Evolutionary conservation across 2,329 filamentous ascomycete genomes (phyloP).

Genomic region (Eutypella sp.): DNA sequence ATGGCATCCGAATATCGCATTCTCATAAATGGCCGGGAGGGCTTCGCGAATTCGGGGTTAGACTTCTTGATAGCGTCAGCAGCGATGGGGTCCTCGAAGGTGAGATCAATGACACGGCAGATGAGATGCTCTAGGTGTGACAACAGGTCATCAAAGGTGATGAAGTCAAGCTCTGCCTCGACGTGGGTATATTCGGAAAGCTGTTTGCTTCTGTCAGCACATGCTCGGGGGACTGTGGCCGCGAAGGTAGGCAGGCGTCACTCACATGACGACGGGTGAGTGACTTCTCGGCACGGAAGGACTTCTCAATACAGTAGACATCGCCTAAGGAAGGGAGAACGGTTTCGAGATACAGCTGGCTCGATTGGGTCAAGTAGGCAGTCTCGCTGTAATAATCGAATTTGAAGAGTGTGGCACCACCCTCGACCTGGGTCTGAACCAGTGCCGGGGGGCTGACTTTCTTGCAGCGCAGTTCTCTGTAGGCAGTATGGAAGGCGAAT

Average conservation of each 20-base stretch:
- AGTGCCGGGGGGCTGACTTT: constrained; percentile 87
- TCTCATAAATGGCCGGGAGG: constrained; percentile 80
- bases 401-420: constrained; percentile 84
- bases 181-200: constrained; percentile 95
- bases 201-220: constrained; percentile 6
- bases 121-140: constrained; percentile 81
- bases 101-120: constrained; percentile 76
- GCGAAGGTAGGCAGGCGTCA: background rate
- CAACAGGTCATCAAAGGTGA: constrained; percentile 85
- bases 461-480: constrained; percentile 69
- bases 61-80: constrained; percentile 73
- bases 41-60: constrained; percentile 84
- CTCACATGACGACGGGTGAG: constrained; percentile 75
- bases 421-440: constrained; percentile 93
- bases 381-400: constrained; percentile 86
- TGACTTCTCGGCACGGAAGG: constrained; percentile 96
- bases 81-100: constrained; percentile 67
- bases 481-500: constrained; percentile 73
- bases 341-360: constrained; percentile 96
- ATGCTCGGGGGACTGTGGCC: background rate
- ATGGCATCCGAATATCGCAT: constrained; percentile 96
- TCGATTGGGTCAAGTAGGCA: constrained; percentile 93
- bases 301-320: constrained; percentile 97
- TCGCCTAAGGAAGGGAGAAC: constrained; percentile 85
- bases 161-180: constrained; percentile 94